Conservation (phyloP, 345 rosid genomes). For the Eucalyptus tenuipes region DNA sequence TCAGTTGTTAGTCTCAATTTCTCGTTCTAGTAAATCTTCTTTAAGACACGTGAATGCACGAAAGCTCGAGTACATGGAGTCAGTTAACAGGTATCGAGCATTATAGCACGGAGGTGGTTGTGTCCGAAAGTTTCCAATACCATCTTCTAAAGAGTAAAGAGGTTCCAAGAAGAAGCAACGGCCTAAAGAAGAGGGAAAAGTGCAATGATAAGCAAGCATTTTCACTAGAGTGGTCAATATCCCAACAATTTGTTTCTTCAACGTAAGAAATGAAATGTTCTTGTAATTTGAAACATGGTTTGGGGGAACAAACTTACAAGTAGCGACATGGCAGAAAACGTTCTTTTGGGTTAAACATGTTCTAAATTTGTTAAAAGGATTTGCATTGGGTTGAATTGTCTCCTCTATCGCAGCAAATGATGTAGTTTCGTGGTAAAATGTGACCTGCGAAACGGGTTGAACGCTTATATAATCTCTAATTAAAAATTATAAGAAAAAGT, state of each 20-base stretch:
- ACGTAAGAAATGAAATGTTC: neutral
- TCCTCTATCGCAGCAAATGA: neutral
- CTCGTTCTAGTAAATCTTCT: neutral
- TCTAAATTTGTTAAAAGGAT: neutral
- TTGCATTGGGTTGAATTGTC: neutral
- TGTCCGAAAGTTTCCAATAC: neutral
- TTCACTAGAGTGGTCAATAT: neutral
- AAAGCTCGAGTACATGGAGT: neutral
- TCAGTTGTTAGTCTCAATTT: neutral
- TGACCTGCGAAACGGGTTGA: neutral
- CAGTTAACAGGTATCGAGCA: neutral
- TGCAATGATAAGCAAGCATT: neutral
- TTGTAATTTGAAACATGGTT: neutral
- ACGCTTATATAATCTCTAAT: neutral
- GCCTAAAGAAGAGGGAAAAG: neutral
- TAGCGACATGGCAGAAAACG: neutral
- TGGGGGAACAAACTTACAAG: neutral
- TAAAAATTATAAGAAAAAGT: neutral
- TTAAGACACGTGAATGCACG: neutral
- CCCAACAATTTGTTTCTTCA: neutral
- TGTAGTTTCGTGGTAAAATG: neutral
- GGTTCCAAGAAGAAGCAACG: neutral
- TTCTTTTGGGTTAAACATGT: neutral
- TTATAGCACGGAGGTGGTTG: neutral
- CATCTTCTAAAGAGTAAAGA: neutral